Base-by-base conservation (phyloP, 805 yeast genomes). In the Ogataea ramenticola region DNA sequence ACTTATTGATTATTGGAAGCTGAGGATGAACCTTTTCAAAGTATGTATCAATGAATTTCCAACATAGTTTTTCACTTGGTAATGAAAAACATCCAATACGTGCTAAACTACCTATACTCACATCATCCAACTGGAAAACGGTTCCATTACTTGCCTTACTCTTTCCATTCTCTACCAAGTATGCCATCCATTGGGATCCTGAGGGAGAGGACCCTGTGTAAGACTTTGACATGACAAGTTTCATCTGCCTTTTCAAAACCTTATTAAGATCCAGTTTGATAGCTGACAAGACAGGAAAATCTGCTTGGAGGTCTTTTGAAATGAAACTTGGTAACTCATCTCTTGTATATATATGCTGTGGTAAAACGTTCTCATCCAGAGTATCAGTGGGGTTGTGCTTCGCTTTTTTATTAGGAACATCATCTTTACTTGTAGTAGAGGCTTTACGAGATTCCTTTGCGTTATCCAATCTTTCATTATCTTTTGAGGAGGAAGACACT, bases 71-170 rank as follows among this genome's bases (percentile, higher is more conserved):
- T 39, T 72, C 67, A n/a, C 79, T 75, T 0, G 95, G 95, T 22
- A 86, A 60, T 38, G 75, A 62, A 55, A 86, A 85, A 4, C 91
- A 87, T 10, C 91, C 91, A 45, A 80, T 67, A 45, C 78, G 53
- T 50, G 78, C 73, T 48, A 86, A 65, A 37, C 81, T 73, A 55
- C 80, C 82, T 53, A 82, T 66, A 50, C 85, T 90, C 24, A 75
- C 17, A 14, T 27, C 27, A 30, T 39, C 41, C 12, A 39, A 20
- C 11, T 9, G 10, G 17, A 39, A 39, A 14, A 20, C 41, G 12
- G 41, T 27, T 12, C 26, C 41, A 20, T 17, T 11, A 10, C 9
- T 3, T 7, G 36, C 3, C 12, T 19, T 20, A n/a, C 17, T 19
- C 26, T 19, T 20, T 4, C 17, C 10, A 12, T 37, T 12, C n/a